Evolutionary conservation across 441 rosid genomes (phyloP), one percentile per base, ranked within the genome.

Genomic region (Gossypium schwendimanii): DNA sequence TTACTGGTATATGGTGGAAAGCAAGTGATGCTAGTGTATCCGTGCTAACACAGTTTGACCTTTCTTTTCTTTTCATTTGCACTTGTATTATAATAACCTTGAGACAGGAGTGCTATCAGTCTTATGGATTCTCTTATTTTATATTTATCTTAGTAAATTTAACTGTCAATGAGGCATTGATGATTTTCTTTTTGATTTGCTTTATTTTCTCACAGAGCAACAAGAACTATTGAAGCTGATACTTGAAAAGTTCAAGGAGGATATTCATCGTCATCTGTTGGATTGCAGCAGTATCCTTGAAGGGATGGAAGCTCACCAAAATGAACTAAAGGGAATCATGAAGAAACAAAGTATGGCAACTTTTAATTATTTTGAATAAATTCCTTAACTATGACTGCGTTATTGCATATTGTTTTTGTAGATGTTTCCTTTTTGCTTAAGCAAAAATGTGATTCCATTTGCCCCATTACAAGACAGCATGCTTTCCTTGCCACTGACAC

Each of bases 261-360:
- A 87, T 55, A 70, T 89, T 9, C 73, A 81, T 52, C 84, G 76
- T 61, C 88, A 86, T 81, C 85, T 91, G 45, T 83, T 85, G 79
- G 85, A 84, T 53, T 89, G 85, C 77, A 77, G 73, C 76, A 83
- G 71, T 71, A 83, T 76, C 5, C 73, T 89, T 66, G 87, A 87
- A 77, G 92, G 74, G 78, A 85, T 92, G 52, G 94, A 86, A 71
- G 80, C 75, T 78, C 72, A 84, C 80, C 88, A 92, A 66, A 79
- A 55, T 74, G 94, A 91, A 64, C 49, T 92, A 73, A 88, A 85
- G 73, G 92, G 86, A 81, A 73, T 80, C 44, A 60, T 84, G 79
- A 91, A 92, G 77, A 89, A 86, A 81, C 96, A 91, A 88, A 88
- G 99, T 94, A 89, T 39, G 89, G 39, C 52, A 66, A 23, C 59